These are phyloP conservation scores for Candida silvicultrix DNA, from an alignment of 805 yeast genomes.

Conservation along the genomic window DNA sequence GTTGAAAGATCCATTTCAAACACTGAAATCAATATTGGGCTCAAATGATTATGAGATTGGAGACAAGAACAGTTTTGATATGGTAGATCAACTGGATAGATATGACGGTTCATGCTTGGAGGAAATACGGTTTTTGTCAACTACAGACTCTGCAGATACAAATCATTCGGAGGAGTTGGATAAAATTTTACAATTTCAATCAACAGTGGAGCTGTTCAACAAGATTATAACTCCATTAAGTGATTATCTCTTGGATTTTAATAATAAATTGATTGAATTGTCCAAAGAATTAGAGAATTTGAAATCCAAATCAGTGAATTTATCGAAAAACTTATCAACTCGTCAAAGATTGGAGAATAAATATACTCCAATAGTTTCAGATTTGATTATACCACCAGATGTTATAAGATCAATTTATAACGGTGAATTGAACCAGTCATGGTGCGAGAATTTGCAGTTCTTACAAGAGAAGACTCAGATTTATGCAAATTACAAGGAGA, in stretches of 20 bases:
- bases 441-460: conserved; percentile 64
- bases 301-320: conserved; percentile 43
- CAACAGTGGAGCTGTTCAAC: conserved; percentile 16
- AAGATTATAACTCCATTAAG: conserved; percentile 40
- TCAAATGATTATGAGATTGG: background rate
- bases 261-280: conserved; percentile 45
- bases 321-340: conserved; percentile 40
- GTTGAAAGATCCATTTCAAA: conserved; percentile 1
- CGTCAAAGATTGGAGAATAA: conserved; percentile 42
- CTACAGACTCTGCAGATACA: background rate
- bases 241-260: conserved; percentile 48
- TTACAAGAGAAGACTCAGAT: conserved; percentile 52
- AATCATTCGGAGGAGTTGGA: conserved; percentile 7
- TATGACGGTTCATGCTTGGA: conserved; percentile 6
- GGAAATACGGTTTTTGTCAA: conserved; percentile 11
- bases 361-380: conserved; percentile 72
- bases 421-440: conserved; percentile 49
- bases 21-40: conserved; percentile 1
- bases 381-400: conserved; percentile 69
- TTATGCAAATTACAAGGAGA: conserved; percentile 33
- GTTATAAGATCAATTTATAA: conserved; percentile 50
- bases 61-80: too few relatives aligned
- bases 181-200: conserved; percentile 12
- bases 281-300: conserved; percentile 58
- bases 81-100: background rate